Percentiles rank a stretch among this genome's conserved stretches.
Evolutionary conservation across 345 rosid genomes (phyloP).

Genomic region (Populus euphratica): DNA sequence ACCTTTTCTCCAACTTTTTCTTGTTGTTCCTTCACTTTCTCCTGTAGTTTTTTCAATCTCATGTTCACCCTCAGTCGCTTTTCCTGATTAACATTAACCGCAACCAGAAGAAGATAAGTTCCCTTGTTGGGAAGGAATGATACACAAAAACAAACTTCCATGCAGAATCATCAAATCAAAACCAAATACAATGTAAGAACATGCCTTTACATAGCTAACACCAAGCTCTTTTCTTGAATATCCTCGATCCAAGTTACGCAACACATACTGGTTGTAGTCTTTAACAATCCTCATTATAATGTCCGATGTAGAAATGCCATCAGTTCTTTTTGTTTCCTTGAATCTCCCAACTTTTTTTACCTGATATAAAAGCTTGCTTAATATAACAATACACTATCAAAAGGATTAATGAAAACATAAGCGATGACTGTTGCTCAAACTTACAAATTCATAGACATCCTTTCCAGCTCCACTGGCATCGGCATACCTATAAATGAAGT

Average conservation of each 20-base stretch:
- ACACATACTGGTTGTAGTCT: slow-evolving; percentile 90
- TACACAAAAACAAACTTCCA: not conserved
- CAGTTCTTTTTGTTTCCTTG: slow-evolving; percentile 88
- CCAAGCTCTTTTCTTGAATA: slow-evolving; percentile 91
- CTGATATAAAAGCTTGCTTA: slow-evolving; percentile 31
- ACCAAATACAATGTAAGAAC: slow-evolving; percentile 9
- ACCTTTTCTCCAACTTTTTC: slow-evolving; percentile 87
- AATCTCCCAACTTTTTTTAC: slow-evolving; percentile 85
- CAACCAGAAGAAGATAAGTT: not conserved
- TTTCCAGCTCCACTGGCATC: slow-evolving; percentile 87
- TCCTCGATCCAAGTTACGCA: slow-evolving; percentile 89
- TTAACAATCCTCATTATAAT: slow-evolving; percentile 92
- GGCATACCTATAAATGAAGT: slow-evolving; percentile 57
- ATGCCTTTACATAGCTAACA: slow-evolving; percentile 87
- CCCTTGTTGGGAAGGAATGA: not conserved
- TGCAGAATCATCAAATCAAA: not conserved
- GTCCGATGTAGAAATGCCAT: slow-evolving; percentile 90
- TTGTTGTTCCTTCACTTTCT: slow-evolving; percentile 88
- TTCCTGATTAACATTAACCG: slow-evolving; percentile 46
- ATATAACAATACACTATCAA: slow-evolving; percentile 4
- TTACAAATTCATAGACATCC: slow-evolving; percentile 91
- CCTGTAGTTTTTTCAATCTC: slow-evolving; percentile 85
- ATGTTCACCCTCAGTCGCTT: slow-evolving; percentile 89
- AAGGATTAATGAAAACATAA: slow-evolving; percentile 8
- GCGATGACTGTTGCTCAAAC: slow-evolving; percentile 24